Percentiles rank a stretch among this genome's conserved stretches.
phyloP scores from a whole-genome alignment of 139 green algal genomes.

The Haematococcus lacustris region DNA sequence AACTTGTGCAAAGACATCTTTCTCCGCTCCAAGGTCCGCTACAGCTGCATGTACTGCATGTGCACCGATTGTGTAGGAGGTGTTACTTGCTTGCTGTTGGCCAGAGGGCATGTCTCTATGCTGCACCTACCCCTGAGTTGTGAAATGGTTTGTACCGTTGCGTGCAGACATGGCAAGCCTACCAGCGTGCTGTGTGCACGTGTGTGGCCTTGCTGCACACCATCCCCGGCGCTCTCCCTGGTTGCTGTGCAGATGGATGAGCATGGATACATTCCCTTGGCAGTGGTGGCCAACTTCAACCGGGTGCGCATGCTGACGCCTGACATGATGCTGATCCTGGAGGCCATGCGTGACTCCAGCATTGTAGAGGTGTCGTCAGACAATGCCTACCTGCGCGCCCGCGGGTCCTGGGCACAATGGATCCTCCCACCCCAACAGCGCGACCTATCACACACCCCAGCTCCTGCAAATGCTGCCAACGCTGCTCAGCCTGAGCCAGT shows the following conservation, averaged over 20 bases:
- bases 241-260: constrained; percentile 69
- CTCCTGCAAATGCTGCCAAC: neutral
- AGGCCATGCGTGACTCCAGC: constrained; percentile 39
- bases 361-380: constrained; percentile 45
- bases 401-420: constrained; percentile 60
- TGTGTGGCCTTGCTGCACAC: no score
- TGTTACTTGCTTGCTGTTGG: no score
- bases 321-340: constrained; percentile 67
- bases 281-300: constrained; percentile 85
- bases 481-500: no score
- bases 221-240: no score
- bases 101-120: no score
- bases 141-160: no score
- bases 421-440: constrained; percentile 58
- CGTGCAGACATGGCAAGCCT: no score
- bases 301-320: constrained; percentile 86
- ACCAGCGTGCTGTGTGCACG: no score
- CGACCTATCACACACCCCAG: constrained; percentile 23
- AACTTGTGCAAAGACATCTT: constrained; percentile 94
- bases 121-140: no score
- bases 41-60: no score
- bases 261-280: constrained; percentile 83
- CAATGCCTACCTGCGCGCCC: constrained; percentile 40
- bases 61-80: no score
- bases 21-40: constrained; percentile 71